A percentile compares a stretch with the other conserved stretches of the same genome.
These are phyloP conservation scores for Arthrobotrys pseudoclavata DNA, from an alignment of 2,329 filamentous ascomycete species.

Conservation along the genomic window DNA sequence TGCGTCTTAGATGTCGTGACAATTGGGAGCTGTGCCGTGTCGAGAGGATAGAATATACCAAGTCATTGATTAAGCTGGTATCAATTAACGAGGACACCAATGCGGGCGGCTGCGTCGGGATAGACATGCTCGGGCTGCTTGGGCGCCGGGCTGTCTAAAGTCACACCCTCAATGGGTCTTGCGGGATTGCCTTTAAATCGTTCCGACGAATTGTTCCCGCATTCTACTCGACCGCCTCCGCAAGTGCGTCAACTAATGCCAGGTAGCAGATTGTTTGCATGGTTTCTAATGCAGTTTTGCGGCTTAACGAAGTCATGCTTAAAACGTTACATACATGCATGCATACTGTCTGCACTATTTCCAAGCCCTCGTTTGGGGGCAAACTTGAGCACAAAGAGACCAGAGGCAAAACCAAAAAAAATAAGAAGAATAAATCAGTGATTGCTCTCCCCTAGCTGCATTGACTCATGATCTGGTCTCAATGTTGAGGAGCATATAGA, in stretches of 20 bases:
- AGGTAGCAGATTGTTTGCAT: conserved; percentile 52
- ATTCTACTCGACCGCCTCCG: conserved; percentile 21
- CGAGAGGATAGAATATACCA: neutral
- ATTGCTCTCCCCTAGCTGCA: conserved; percentile 37
- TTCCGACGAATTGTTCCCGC: conserved; percentile 44
- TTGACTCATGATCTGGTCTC: conserved; percentile 56
- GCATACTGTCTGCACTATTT: conserved; percentile 25
- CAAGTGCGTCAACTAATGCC: conserved; percentile 35
- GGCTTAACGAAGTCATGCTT: conserved; percentile 33
- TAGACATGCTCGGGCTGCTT: conserved; percentile 7
- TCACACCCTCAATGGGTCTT: conserved; percentile 8
- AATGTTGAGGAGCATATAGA: conserved; percentile 33
- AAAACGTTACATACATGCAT: conserved; percentile 45
- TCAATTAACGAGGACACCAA: conserved; percentile 21
- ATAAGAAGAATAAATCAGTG: conserved; percentile 11
- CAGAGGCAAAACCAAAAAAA: conserved; percentile 36
- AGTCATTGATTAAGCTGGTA: neutral
- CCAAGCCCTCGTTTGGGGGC: conserved; percentile 36
- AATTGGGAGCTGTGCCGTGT: neutral
- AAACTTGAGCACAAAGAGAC: conserved; percentile 17
- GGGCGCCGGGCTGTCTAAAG: conserved; percentile 20
- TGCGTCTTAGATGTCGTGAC: neutral
- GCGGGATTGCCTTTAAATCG: conserved; percentile 40
- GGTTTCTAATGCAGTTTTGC: conserved; percentile 32
- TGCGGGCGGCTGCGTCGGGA: conserved; percentile 15